Base-by-base conservation (phyloP, 768 basidiomycete species). In the Sporobolomyces phaffii region DNA sequence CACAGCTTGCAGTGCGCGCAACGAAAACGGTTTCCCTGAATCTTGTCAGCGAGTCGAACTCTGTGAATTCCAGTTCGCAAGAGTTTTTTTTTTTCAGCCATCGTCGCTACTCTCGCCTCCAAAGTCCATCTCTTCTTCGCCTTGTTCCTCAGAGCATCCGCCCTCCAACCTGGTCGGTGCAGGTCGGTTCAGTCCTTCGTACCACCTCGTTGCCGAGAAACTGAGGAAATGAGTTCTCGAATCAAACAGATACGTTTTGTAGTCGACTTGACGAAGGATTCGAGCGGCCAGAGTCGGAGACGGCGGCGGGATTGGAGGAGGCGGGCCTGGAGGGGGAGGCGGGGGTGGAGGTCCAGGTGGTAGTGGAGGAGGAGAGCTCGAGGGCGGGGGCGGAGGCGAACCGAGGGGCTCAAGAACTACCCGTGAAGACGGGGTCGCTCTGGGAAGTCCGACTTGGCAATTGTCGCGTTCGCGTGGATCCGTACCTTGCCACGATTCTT, bases 51-150 rank as follows among this genome's bases (percentile, higher is more conserved):
- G n/a, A n/a, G n/a, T n/a, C n/a, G n/a, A n/a, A n/a, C n/a, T n/a
- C n/a, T n/a, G n/a, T n/a, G n/a, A n/a, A n/a, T n/a, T n/a, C n/a
- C n/a, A n/a, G n/a, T n/a, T n/a, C n/a, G n/a, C n/a, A n/a, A n/a
- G n/a, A n/a, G n/a, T n/a, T n/a, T n/a, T n/a, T n/a, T n/a, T n/a
- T n/a, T n/a, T n/a, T n/a, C n/a, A n/a, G n/a, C n/a, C n/a, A n/a
- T n/a, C n/a, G n/a, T n/a, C n/a, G n/a, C n/a, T n/a, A n/a, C n/a
- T n/a, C n/a, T n/a, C n/a, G 47, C 65, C 34, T 8, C 48, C 53
- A 0, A 68, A n/a, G 11, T 68, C 54, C 65, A 68, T 68, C 11
- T 68, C 58, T 45, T 62, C 56, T 10, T 31, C 65, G 9, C 44
- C 45, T 7, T 11, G 29, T 15, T 20, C 41, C 40, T 26, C 33